These are phyloP conservation scores for Ceratobasidium sp. DNA, from an alignment of 1,284 basidiomycete genomes.

Conservation along the genomic window DNA sequence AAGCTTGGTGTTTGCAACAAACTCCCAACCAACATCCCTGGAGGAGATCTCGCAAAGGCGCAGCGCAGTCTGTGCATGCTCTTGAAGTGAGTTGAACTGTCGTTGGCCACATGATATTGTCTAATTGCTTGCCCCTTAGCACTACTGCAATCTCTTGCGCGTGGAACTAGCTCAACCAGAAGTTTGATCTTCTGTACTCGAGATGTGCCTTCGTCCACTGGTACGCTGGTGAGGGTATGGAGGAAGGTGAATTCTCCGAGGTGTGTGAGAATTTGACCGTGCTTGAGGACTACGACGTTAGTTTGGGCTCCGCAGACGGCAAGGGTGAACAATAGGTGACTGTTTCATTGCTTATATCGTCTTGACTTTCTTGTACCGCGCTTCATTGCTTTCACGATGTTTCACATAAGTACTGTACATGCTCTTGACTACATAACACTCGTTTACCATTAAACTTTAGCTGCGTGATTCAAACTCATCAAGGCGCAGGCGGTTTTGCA, in stretches of 20 bases:
- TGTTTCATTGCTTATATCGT: too few relatives aligned
- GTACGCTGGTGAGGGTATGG: conserved; percentile 98
- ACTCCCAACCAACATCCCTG: conserved; percentile 90
- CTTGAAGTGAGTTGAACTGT: conserved; percentile 71
- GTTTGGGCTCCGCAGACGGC: too few relatives aligned
- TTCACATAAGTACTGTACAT: too few relatives aligned
- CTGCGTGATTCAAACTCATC: too few relatives aligned
- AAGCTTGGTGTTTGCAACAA: conserved; percentile 98
- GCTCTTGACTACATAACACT: too few relatives aligned
- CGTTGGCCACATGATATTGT: background rate
- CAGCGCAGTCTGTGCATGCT: conserved; percentile 98
- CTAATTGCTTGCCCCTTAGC: conserved; percentile 67
- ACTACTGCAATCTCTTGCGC: conserved; percentile 95
- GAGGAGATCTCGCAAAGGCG: conserved; percentile 95
- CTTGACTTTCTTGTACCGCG: too few relatives aligned
- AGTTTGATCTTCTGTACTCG: conserved; percentile 97
- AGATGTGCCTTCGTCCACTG: conserved; percentile 94
- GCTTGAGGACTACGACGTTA: too few relatives aligned
- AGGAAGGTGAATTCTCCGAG: conserved; percentile 98
- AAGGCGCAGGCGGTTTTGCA: too few relatives aligned
- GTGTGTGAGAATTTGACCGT: conserved; percentile 97
- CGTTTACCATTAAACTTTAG: too few relatives aligned
- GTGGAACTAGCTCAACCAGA: conserved; percentile 92
- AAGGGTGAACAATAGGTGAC: too few relatives aligned
- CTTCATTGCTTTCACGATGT: too few relatives aligned